Base-by-base conservation (phyloP, 2,329 filamentous ascomycete genomes). In the Aspergillus cejpii region DNA sequence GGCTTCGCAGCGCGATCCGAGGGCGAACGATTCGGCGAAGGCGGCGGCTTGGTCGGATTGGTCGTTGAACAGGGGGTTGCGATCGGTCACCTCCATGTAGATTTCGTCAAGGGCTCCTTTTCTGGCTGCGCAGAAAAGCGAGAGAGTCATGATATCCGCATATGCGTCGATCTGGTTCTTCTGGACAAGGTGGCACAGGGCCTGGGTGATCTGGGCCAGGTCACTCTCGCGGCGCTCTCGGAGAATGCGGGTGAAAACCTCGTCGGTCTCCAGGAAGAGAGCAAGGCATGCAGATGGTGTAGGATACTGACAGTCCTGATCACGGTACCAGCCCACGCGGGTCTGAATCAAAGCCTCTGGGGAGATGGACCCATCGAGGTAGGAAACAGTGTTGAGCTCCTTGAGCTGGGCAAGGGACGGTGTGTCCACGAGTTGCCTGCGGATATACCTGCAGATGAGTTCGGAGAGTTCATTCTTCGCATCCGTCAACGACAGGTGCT, bases 21-120 rank as follows among this genome's bases (percentile, higher is more conserved):
- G 66, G 0, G 78, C 79, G 61, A 80, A 83, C 0, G 80, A 73
- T 56, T 83, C 80, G 1, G 79, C 75, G 53, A 83, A 83, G 5
- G 78, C 78, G 24, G 78, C 79, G 11, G 79, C 79, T 58, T 83
- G 80, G 45, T 83, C 80, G 1, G 78, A 69, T 44, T 80, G 79
- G 15, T 74, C 70, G 43, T 80, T 77, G 60, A 80, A 80, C 7
- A 81, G 65, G 0, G 78, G 79, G 53, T 80, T 81, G 6, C 78
- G 70, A 54, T 83, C 79, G 0, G 76, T 79, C 1, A 80, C 76
- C 58, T 83, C 79, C 10, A 78, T 66, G 54, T 81, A 83, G 0
- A 83, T 76, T 47, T 83, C 79, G 47, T 82, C 78, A 34, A 82
- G 74, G 0, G 74, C 79, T 5, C 71, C 67, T 53, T 75, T 77